These are phyloP conservation scores for Serendipita sp. DNA, from an alignment of 768 basidiomycete genomes.

Conservation along the genomic window DNA sequence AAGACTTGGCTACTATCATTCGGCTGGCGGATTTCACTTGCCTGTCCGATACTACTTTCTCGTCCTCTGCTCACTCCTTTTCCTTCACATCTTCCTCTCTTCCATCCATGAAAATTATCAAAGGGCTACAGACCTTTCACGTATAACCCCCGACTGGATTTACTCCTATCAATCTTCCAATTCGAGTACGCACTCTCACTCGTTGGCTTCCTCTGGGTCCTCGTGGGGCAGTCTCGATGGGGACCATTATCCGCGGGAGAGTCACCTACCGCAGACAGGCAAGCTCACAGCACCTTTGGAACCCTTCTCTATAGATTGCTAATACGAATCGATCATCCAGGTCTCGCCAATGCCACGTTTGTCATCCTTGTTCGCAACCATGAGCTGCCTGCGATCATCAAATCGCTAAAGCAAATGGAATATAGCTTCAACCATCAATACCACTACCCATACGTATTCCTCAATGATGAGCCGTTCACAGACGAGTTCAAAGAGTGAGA, in stretches of 20 bases:
- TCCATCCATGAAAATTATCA: not conserved
- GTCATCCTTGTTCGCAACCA: constrained; percentile 53
- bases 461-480: constrained; percentile 72
- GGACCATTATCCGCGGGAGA: not conserved
- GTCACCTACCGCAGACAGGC: too few species aligned
- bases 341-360: constrained; percentile 27
- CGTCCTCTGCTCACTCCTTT: not conserved
- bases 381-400: constrained; percentile 42
- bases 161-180: too few species aligned
- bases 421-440: constrained; percentile 70
- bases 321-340: constrained; percentile 18
- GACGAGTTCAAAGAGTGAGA: constrained; percentile 54
- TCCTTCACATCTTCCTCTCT: not conserved
- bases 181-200: not conserved
- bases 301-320: constrained; percentile 19
- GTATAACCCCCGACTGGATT: not conserved
- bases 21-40: not conserved
- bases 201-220: too few species aligned
- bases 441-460: constrained; percentile 74
- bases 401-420: constrained; percentile 62
- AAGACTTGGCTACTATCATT: not conserved
- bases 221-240: not conserved
- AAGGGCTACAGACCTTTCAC: not conserved
- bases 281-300: too few species aligned
- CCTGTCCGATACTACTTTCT: not conserved